Evolutionary conservation across 805 yeast genomes (phyloP).

Genomic region (Spathaspora boniae): DNA sequence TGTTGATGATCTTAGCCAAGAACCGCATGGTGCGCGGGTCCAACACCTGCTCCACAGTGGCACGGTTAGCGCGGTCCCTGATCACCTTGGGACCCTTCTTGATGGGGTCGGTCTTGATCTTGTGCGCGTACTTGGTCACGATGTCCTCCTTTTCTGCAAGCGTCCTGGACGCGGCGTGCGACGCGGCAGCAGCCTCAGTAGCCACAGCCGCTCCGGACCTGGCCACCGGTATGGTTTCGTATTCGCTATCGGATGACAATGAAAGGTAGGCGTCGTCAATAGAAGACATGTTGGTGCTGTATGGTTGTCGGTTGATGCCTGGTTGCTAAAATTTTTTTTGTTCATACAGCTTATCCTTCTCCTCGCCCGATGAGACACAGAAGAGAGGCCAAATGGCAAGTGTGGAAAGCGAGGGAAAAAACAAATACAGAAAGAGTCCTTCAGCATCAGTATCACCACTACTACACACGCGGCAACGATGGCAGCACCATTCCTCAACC

Average conservation of each 20-base stretch:
- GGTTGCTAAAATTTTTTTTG: no score
- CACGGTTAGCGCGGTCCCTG: conserved; percentile 87
- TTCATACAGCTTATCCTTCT: no score
- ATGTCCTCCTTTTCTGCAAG: conserved; percentile 42
- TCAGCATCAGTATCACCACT: background rate
- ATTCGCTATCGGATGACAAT: no score
- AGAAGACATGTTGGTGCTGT: no score
- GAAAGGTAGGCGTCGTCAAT: no score
- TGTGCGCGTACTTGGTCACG: conserved; percentile 59
- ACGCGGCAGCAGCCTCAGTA: background rate
- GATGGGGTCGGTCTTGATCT: conserved; percentile 61
- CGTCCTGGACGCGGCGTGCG: conserved; percentile 16
- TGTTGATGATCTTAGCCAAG: conserved; percentile 73
- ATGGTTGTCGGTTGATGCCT: no score
- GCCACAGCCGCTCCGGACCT: background rate
- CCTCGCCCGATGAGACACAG: no score
- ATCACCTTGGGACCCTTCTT: conserved; percentile 56
- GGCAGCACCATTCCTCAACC: conserved; percentile 7
- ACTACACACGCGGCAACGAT: conserved; percentile 1
- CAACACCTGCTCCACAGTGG: conserved; percentile 93
- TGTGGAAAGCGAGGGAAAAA: no score
- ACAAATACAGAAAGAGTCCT: no score
- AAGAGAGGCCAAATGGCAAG: no score
- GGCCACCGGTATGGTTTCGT: background rate
- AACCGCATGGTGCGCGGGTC: conserved; percentile 92